Percentiles rank a stretch among this genome's conserved stretches.
phyloP scores from a whole-genome alignment of 495 filamentous ascomycete species.

The Parathielavia hyrcaniae region DNA sequence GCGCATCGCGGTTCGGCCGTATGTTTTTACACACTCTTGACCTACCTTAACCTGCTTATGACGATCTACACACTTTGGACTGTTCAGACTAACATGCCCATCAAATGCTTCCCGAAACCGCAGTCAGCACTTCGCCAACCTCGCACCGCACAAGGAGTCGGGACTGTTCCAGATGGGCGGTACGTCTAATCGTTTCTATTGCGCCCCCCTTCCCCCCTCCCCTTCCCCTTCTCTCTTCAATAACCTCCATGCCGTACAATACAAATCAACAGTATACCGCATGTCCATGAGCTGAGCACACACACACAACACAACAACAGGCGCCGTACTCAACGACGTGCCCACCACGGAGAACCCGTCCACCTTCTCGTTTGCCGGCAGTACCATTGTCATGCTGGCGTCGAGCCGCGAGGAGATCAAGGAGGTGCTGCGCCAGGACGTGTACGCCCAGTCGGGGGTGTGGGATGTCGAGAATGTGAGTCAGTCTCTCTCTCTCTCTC shows the following conservation, averaged over 20 bases:
- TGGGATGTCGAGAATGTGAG: constrained; percentile 77
- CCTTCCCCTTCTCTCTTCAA: not conserved
- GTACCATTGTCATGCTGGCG: constrained; percentile 57
- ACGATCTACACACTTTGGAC: no score
- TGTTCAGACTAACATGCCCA: not conserved
- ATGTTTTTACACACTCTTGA: constrained; percentile 27
- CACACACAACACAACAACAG: constrained; percentile 32
- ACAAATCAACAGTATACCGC: no score
- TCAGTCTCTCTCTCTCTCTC: not conserved
- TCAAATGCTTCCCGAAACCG: not conserved
- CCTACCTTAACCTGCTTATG: not conserved
- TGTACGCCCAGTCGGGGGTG: constrained; percentile 63
- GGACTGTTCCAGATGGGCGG: constrained; percentile 55
- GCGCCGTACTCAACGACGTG: constrained; percentile 63
- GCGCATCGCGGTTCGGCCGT: constrained; percentile 68
- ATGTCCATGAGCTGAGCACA: no score
- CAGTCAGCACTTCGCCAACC: constrained; percentile 53
- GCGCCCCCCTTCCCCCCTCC: not conserved
- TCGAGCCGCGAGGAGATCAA: constrained; percentile 63
- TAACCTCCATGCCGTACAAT: no score
- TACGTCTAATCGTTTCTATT: constrained; percentile 25
- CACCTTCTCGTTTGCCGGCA: constrained; percentile 60
- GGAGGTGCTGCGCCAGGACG: constrained; percentile 60
- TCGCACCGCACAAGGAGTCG: constrained; percentile 40
- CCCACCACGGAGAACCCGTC: constrained; percentile 54